A percentile compares a stretch with the other conserved stretches of the same genome.
These are phyloP conservation scores for Tilletia caries DNA, from an alignment of 1,284 basidiomycete species.

Conservation along the genomic window DNA sequence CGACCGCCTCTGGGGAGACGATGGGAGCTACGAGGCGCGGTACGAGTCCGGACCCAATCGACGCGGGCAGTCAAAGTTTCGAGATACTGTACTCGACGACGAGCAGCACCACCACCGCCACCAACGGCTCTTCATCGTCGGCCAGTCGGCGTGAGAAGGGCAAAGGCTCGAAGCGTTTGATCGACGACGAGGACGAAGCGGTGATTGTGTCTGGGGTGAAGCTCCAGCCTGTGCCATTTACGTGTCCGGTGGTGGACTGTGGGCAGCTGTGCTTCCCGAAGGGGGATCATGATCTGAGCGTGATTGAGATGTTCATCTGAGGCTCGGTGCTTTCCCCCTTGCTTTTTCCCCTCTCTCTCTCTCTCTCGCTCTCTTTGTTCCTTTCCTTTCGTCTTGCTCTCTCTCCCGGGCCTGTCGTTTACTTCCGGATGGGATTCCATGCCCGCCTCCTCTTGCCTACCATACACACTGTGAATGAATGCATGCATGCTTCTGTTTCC, in stretches of 20 bases:
- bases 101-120: conserved; percentile 26
- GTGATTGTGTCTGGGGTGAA: not conserved
- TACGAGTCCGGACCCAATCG: not conserved
- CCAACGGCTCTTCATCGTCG: not conserved
- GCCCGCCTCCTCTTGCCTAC: too few relatives aligned
- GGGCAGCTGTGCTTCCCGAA: conserved; percentile 39
- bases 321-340: not conserved
- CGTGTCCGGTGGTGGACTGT: conserved; percentile 42
- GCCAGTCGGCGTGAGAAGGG: conserved; percentile 18
- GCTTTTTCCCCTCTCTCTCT: not conserved
- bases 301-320: conserved; percentile 9
- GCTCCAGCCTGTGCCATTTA: conserved; percentile 29
- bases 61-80: conserved; percentile 5
- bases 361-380: not conserved
- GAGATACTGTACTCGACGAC: conserved; percentile 17
- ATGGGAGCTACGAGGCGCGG: not conserved
- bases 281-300: conserved; percentile 5
- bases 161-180: conserved; percentile 17
- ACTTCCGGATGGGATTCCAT: too few relatives aligned
- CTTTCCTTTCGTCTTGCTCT: too few relatives aligned
- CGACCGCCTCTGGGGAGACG: not conserved
- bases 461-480: too few relatives aligned
- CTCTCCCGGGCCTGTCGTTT: too few relatives aligned
- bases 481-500: too few relatives aligned
- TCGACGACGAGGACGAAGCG: not conserved